Evolutionary conservation across 495 filamentous ascomycete genomes (phyloP).

Genomic region (Talaromyces trachyspermus): DNA sequence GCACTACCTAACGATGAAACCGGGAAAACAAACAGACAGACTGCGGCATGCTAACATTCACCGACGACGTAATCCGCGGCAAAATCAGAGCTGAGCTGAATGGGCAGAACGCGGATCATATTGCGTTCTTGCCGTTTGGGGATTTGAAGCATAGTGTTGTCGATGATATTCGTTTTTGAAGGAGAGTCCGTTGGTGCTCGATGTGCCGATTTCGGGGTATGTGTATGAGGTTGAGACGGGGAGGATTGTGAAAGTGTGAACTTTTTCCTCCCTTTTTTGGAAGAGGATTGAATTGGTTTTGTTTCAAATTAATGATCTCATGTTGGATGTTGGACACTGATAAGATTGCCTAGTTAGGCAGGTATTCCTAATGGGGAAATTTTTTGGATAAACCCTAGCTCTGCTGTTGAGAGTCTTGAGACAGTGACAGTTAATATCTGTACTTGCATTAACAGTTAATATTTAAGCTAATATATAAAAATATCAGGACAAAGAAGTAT

Average conservation of each 20-base stretch:
- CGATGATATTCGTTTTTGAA: slow-evolving; percentile 61
- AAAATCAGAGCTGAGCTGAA: slow-evolving; percentile 53
- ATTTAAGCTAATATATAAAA: no score
- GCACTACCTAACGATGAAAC: no score
- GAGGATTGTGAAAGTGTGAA: slow-evolving; percentile 53
- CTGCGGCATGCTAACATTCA: slow-evolving; percentile 79
- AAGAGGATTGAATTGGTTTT: no score
- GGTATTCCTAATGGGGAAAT: no score
- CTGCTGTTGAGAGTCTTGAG: no score
- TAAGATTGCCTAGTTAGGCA: no score
- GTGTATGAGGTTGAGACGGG: slow-evolving; percentile 75
- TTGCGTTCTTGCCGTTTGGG: slow-evolving; percentile 56
- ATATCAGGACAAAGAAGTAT: slow-evolving; percentile 9
- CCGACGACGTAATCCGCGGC: slow-evolving; percentile 51
- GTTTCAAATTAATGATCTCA: no score
- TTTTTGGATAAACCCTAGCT: no score
- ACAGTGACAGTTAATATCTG: no score
- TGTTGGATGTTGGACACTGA: no score
- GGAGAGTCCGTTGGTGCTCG: slow-evolving; percentile 48
- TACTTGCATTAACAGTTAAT: no score
- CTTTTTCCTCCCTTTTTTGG: no score
- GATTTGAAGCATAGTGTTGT: slow-evolving; percentile 58
- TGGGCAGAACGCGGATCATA: slow-evolving; percentile 35
- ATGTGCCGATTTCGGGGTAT: slow-evolving; percentile 61
- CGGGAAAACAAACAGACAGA: slow-evolving; percentile 37